These are phyloP conservation scores for Saturnispora halmiae DNA, from an alignment of 805 yeast genomes.

Conservation along the genomic window DNA sequence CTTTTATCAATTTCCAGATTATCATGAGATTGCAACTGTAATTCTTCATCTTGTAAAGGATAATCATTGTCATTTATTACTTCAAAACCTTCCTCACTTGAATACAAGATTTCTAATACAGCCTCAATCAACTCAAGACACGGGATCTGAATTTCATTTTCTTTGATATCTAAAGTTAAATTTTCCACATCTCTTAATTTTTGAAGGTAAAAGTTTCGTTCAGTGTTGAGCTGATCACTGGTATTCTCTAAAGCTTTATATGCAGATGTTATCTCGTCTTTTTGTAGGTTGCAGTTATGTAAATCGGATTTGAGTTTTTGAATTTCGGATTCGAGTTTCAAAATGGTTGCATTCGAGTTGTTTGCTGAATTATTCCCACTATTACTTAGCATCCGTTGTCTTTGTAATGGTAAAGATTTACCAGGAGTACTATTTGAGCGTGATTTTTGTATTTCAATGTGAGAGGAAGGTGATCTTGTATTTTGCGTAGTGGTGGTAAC, in stretches of 20 bases:
- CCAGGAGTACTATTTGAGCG: too few species aligned
- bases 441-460: not conserved
- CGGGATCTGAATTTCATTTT: conserved; percentile 19
- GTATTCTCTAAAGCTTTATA: conserved; percentile 44
- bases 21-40: too few species aligned
- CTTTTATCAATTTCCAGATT: not conserved
- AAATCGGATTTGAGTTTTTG: not conserved
- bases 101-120: conserved; percentile 67
- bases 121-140: conserved; percentile 41
- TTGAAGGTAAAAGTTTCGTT: conserved; percentile 83
- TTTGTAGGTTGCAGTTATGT: not conserved
- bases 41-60: not conserved
- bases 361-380: too few species aligned
- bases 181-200: conserved; percentile 86
- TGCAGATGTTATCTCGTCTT: conserved; percentile 41
- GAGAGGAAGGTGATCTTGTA: not conserved
- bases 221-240: conserved; percentile 62
- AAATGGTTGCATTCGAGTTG: conserved; percentile 4
- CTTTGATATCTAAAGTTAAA: conserved; percentile 48
- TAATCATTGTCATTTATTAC: conserved; percentile 33
- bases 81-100: conserved; percentile 79
- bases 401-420: too few species aligned
- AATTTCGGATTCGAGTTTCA: conserved; percentile 3
- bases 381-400: too few species aligned
- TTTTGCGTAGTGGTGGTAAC: too few species aligned